Evolutionary conservation across 768 basidiomycete species (phyloP).

Genomic region (Psilocybe subaeruginosa): DNA sequence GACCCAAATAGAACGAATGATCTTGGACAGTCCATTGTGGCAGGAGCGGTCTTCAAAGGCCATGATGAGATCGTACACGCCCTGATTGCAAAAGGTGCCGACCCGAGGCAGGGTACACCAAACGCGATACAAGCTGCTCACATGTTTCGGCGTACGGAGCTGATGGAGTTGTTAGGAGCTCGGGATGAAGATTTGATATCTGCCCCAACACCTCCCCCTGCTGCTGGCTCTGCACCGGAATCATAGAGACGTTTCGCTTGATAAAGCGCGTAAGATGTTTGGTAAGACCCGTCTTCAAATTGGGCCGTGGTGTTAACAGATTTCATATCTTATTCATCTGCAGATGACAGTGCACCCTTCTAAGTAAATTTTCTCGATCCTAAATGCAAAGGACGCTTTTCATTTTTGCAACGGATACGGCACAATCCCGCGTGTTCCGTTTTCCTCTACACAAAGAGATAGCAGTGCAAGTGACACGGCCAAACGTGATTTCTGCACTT

Average conservation of each 20-base stretch:
- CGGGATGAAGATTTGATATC: constrained; percentile 54
- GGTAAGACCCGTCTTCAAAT: too few relatives aligned
- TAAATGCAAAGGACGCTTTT: too few relatives aligned
- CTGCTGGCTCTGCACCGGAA: background rate
- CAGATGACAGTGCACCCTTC: too few relatives aligned
- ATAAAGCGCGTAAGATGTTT: background rate
- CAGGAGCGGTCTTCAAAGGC: constrained; percentile 79
- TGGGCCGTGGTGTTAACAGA: background rate
- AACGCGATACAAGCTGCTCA: constrained; percentile 70
- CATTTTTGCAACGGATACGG: too few relatives aligned
- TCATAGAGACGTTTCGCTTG: background rate
- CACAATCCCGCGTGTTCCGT: too few relatives aligned
- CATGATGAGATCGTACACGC: constrained; percentile 64
- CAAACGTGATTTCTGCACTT: too few relatives aligned
- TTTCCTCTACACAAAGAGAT: too few relatives aligned
- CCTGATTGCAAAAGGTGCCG: constrained; percentile 57
- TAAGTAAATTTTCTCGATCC: too few relatives aligned
- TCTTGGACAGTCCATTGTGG: constrained; percentile 70
- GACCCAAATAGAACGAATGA: constrained; percentile 76
- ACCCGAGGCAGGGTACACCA: constrained; percentile 67
- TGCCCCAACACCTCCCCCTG: constrained; percentile 33
- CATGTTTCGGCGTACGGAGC: constrained; percentile 64
- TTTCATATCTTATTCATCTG: too few relatives aligned
- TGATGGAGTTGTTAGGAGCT: constrained; percentile 61
- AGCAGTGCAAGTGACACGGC: too few relatives aligned